Base-by-base conservation (phyloP, 192 early-diverging fungal species). In the Tieghemiomyces parasiticus region DNA sequence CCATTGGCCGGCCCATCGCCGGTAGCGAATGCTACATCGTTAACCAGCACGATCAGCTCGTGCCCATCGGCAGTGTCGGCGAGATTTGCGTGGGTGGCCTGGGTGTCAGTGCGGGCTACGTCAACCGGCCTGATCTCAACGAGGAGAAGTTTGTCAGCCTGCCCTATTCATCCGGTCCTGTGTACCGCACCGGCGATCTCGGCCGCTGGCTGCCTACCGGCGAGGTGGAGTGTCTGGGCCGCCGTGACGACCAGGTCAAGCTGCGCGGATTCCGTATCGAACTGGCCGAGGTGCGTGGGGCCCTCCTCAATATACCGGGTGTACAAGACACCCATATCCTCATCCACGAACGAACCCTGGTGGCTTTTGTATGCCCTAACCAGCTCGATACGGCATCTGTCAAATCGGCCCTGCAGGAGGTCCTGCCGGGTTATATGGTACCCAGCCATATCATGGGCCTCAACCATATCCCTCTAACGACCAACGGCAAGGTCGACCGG, bases 241-340 rank as follows among this genome's bases (percentile, higher is more conserved):
- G 77, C 22, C 71, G 22, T 24, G 67, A 79, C 42, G 29, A 66
- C 33, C 71, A 75, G 58, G 77, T 79, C 38, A 82, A 82, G 64
- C 69, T 77, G 19, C 67, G 75, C 35, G 74, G 75, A 4, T 53
- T 63, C 29, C 53, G 75, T 28, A 68, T 77, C 22, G 75, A 77
- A 53, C 33, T 77, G 22, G 64, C 47, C 25, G 75, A 77, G 59
- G 58, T 74, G 14, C 44, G 59, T 25, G 33, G 38, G 12, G 62
- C 52, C 0, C 55, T 73, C 32, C 59, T 20, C 63, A 70, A 28
- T 14, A 14, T 26, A 24, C n/a, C 4, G 4, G 30, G 31, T 2
- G 58, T 59, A 2, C 46, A 26, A 31, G 42, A 59, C 8, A 31
- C 58, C 38, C 14, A 14, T 59, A 31, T 28, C n/a, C 1, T 35